Evolutionary conservation across 1,284 basidiomycete species (phyloP).

Genomic region (Leccinum pachyderme): DNA sequence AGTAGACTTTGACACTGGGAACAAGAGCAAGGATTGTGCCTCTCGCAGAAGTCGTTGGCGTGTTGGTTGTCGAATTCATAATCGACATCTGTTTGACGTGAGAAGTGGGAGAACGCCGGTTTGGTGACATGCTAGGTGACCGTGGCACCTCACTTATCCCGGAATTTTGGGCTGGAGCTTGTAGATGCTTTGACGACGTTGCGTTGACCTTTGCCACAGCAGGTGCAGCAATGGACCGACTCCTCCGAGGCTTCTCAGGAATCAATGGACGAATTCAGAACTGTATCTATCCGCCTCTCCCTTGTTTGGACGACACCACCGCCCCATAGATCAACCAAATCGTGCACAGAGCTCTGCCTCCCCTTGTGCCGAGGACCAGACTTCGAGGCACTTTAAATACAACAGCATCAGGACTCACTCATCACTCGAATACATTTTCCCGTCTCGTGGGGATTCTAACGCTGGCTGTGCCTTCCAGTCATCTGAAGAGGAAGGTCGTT

Average conservation of each 20-base stretch:
- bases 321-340: slow-evolving; percentile 73
- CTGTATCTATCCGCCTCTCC: slow-evolving; percentile 38
- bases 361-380: slow-evolving; percentile 35
- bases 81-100: slow-evolving; percentile 30
- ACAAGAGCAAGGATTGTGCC: slow-evolving; percentile 72
- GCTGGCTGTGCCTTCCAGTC: slow-evolving; percentile 13
- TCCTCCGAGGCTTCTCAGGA: slow-evolving; percentile 22
- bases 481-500: slow-evolving; percentile 20
- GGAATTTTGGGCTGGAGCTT: slow-evolving; percentile 13
- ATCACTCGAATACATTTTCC: slow-evolving; percentile 48
- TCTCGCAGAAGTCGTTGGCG: slow-evolving; percentile 33
- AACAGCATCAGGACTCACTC: slow-evolving; percentile 55
- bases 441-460: slow-evolving; percentile 18
- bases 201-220: slow-evolving; percentile 22
- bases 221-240: slow-evolving; percentile 17
- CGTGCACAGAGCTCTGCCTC: slow-evolving; percentile 76
- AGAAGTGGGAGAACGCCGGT: slow-evolving; percentile 23
- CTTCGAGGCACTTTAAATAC: slow-evolving; percentile 30
- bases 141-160: slow-evolving; percentile 20
- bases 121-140: slow-evolving; percentile 33
- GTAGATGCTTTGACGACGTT: slow-evolving; percentile 30
- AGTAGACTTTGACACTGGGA: slow-evolving; percentile 51
- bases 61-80: slow-evolving; percentile 23
- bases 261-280: slow-evolving; percentile 18
- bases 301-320: slow-evolving; percentile 44